Evolutionary conservation across 129 eudicot genomes (phyloP).

Genomic region (Flaveria linearis): DNA sequence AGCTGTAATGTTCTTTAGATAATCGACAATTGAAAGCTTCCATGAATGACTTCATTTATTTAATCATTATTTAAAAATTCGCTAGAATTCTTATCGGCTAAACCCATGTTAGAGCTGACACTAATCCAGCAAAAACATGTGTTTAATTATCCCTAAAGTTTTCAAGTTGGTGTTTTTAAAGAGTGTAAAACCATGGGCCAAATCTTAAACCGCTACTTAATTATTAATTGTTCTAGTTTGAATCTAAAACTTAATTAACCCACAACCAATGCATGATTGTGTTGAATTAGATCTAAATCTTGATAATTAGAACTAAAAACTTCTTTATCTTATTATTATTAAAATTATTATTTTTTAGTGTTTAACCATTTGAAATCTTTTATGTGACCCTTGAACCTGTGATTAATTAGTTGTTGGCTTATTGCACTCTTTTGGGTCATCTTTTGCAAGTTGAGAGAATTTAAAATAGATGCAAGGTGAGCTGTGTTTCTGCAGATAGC

Average conservation of each 20-base stretch:
- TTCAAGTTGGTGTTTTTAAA: conserved; percentile 31
- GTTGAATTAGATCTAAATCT: conserved; percentile 23
- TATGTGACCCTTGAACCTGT: conserved; percentile 4
- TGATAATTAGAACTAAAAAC: conserved; percentile 24
- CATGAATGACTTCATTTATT: conserved; percentile 26
- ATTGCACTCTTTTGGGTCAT: conserved; percentile 17
- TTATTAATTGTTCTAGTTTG: conserved; percentile 10
- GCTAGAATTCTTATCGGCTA: conserved; percentile 27
- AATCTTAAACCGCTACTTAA: conserved; percentile 35
- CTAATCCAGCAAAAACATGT: conserved; percentile 41
- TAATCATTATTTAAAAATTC: conserved; percentile 19
- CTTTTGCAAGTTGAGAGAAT: conserved; percentile 29
- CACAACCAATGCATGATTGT: conserved; percentile 9
- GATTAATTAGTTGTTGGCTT: conserved; percentile 8
- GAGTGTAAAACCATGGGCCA: conserved; percentile 35
- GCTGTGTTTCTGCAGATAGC: conserved; percentile 32
- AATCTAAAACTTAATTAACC: conserved; percentile 25
- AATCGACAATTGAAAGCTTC: conserved; percentile 35
- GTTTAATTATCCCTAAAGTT: conserved; percentile 30
- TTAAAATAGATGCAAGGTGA: conserved; percentile 25
- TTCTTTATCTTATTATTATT: conserved; percentile 3
- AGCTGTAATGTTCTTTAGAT: conserved; percentile 43
- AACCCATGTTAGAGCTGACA: conserved; percentile 51
- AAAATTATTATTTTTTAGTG: background rate
- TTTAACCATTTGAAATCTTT: conserved; percentile 16